Conservation (phyloP, 768 basidiomycete species). For the Suillus ampliporus region DNA sequence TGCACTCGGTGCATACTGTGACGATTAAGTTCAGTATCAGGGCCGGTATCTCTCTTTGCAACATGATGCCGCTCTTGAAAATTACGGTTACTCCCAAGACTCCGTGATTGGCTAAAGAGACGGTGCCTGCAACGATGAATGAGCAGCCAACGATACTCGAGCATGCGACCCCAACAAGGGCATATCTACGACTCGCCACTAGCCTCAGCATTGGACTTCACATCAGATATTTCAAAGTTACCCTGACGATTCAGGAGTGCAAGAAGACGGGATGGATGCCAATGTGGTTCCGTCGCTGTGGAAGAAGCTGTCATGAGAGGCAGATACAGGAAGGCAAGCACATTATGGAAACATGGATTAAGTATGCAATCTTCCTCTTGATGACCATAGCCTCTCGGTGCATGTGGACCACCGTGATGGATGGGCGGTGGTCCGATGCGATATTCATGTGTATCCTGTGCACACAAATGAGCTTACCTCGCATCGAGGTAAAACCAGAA, state of each 20-base stretch:
- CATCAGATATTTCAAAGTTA: conserved; percentile 28
- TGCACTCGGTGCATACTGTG: conserved; percentile 34
- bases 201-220: conserved; percentile 22
- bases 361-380: not conserved
- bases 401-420: not conserved
- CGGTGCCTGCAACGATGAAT: conserved; percentile 30
- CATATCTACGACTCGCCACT: conserved; percentile 28
- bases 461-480: no score
- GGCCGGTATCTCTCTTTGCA: conserved; percentile 27
- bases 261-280: not conserved
- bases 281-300: not conserved
- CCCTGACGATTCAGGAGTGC: not conserved
- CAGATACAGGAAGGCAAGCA: not conserved
- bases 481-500: not conserved
- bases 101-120: conserved; percentile 20
- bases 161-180: conserved; percentile 30
- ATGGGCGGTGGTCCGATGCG: not conserved
- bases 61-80: not conserved
- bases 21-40: conserved; percentile 35
- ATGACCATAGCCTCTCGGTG: not conserved
- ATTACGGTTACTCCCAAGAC: not conserved
- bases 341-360: not conserved
- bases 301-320: not conserved
- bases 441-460: not conserved
- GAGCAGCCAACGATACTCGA: conserved; percentile 26